These are phyloP conservation scores for Solanum aculeatissimum DNA, from an alignment of 305 asterid genomes.

Conservation along the genomic window DNA sequence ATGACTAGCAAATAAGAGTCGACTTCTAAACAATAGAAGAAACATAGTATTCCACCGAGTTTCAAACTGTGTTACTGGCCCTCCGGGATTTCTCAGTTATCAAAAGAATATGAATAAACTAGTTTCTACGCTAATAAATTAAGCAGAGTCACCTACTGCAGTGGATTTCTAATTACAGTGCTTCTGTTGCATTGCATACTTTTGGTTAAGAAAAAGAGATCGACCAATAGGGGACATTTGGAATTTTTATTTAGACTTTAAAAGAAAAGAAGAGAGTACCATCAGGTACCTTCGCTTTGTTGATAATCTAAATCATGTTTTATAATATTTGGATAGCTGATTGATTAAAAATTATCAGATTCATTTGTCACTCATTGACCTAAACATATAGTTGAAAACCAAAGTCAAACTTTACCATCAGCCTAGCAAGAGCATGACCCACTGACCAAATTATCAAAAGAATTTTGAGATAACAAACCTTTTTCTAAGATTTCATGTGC, in stretches of 20 bases:
- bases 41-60: background rate
- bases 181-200: background rate
- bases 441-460: background rate
- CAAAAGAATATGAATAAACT: background rate
- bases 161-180: background rate
- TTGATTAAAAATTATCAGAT: background rate
- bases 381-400: background rate
- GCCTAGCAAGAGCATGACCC: background rate
- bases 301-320: background rate
- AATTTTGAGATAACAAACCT: constrained; percentile 32
- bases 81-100: background rate
- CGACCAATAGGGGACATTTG: background rate
- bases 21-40: background rate
- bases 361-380: background rate
- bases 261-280: background rate
- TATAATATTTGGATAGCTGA: background rate
- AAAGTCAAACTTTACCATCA: background rate
- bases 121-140: background rate
- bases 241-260: background rate
- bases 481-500: constrained; percentile 74
- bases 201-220: background rate
- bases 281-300: background rate
- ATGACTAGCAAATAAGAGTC: background rate
- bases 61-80: background rate
- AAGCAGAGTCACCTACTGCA: background rate